Conservation (phyloP, 257 asterid genomes). For the Agastache rugosa region DNA sequence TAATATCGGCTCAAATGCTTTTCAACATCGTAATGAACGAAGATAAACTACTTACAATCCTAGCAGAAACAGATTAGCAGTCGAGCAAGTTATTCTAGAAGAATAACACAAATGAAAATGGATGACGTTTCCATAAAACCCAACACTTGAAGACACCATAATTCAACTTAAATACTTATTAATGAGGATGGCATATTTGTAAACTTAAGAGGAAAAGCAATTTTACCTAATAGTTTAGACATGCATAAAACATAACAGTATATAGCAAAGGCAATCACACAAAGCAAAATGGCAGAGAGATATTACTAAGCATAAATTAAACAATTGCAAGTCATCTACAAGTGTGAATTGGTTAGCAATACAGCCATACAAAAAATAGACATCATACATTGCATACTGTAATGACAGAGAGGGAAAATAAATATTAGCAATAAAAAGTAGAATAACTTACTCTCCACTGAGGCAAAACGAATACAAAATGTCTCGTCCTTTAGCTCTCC, state of each 20-base stretch:
- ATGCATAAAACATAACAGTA: not conserved
- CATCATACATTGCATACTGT: not conserved
- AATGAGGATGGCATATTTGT: not conserved
- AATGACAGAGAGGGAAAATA: not conserved
- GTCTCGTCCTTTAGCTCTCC: slow-evolving; percentile 87
- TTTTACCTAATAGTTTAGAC: not conserved
- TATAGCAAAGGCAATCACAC: not conserved
- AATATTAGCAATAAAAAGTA: not conserved
- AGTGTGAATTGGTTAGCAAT: not conserved
- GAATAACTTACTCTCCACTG: slow-evolving; percentile 70
- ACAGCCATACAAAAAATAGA: not conserved
- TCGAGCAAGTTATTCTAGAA: not conserved
- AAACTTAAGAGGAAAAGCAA: not conserved
- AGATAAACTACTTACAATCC: not conserved
- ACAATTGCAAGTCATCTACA: not conserved
- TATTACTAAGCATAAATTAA: not conserved
- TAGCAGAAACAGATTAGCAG: not conserved
- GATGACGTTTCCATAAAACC: not conserved
- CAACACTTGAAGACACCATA: not conserved
- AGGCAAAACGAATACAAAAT: slow-evolving; percentile 74
- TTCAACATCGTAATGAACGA: too few species aligned
- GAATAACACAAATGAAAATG: not conserved
- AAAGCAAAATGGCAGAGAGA: slow-evolving; percentile 14
- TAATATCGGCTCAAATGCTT: not conserved
- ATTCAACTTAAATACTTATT: not conserved